phyloP scores from a whole-genome alignment of 78 protist genomes.

The Speleostelium caveatum region DNA sequence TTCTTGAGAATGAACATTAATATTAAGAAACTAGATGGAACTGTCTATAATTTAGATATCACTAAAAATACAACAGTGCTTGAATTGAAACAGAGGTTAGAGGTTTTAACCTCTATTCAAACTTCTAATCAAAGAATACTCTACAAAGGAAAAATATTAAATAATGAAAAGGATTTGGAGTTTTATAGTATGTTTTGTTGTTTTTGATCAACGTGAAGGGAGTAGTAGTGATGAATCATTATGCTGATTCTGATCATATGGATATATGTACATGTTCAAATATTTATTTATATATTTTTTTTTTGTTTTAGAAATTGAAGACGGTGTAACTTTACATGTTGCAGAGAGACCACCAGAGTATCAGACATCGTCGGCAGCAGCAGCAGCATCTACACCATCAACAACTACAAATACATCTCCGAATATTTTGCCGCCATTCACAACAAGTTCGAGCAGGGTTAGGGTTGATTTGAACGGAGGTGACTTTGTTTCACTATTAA shows the following conservation, averaged over 20 bases:
- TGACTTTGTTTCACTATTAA: no score
- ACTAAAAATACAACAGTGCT: conserved; percentile 1
- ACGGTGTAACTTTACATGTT: conserved; percentile 68
- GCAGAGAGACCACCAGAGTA: conserved; percentile 76
- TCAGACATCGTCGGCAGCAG: neutral
- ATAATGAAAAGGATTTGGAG: conserved; percentile 44
- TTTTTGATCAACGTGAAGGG: no score
- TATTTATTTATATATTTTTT: no score
- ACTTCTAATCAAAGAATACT: conserved; percentile 24
- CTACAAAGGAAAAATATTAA: conserved; percentile 50
- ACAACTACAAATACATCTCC: no score
- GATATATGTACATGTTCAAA: no score
- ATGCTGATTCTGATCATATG: no score
- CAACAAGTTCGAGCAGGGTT: no score
- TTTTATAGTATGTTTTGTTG: conserved; percentile 66
- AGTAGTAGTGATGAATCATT: no score
- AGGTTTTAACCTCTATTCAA: neutral
- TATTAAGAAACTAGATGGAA: conserved; percentile 61
- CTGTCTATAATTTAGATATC: conserved; percentile 9
- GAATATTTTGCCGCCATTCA: no score
- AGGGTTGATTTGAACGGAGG: neutral
- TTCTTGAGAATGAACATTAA: no score
- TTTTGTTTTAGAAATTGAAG: conserved; percentile 45
- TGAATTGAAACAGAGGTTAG: conserved; percentile 13
- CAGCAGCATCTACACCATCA: neutral